phyloP scores from a whole-genome alignment of 371 early-diverging fungal genomes.

The Lichtheimia hyalospora region DNA sequence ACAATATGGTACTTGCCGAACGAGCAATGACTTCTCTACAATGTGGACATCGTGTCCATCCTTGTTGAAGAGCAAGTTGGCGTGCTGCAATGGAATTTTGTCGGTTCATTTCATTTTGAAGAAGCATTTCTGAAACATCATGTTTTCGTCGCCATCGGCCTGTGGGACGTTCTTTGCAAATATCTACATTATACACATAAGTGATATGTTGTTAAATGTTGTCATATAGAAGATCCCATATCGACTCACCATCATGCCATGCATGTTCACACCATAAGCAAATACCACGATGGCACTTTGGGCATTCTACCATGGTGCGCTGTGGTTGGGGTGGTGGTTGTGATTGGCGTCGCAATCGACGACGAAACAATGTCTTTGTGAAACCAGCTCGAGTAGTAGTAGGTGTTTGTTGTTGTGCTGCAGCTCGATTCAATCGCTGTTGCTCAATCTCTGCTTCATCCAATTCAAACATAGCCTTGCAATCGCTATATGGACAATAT shows the following conservation, averaged over 20 bases:
- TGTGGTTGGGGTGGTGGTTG: not conserved
- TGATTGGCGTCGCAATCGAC: not conserved
- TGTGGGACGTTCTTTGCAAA: no score
- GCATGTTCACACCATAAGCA: constrained; percentile 1
- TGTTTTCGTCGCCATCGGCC: no score
- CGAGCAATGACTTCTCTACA: not conserved
- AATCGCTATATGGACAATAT: constrained; percentile 8
- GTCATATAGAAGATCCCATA: not conserved
- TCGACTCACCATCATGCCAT: constrained; percentile 8
- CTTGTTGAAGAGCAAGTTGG: not conserved
- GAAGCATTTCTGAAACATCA: no score
- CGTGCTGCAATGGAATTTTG: constrained; percentile 3
- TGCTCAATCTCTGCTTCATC: not conserved
- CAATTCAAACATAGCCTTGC: constrained; percentile 1
- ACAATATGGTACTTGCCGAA: not conserved
- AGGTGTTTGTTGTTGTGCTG: not conserved
- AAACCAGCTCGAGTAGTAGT: not conserved
- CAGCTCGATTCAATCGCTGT: not conserved
- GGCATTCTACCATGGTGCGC: constrained; percentile 1
- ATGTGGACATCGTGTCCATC: constrained; percentile 3
- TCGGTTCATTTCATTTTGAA: not conserved
- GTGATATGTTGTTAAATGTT: not conserved
- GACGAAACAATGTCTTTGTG: not conserved
- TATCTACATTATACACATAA: no score
- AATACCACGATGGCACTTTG: constrained; percentile 6